A percentile compares a stretch with the other conserved stretches of the same genome.
These are phyloP conservation scores for Metschnikowia arizonensis DNA, from an alignment of 805 yeast genomes.

Conservation along the genomic window DNA sequence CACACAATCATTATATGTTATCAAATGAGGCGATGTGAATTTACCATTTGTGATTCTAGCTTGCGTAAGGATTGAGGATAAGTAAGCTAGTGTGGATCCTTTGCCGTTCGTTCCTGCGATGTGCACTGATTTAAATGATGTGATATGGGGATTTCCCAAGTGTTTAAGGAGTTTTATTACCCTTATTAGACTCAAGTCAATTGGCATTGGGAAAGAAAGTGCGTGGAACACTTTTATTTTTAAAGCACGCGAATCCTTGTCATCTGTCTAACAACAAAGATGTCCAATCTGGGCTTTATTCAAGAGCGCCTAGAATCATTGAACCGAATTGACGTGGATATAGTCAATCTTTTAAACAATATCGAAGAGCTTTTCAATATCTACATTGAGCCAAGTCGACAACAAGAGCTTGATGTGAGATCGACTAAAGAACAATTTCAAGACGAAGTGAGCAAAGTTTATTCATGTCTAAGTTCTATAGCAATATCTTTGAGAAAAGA, in stretches of 20 bases:
- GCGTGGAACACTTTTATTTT: constrained; percentile 1
- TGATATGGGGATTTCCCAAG: constrained; percentile 67
- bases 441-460: constrained; percentile 44
- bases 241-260: constrained; percentile 1
- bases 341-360: constrained; percentile 49
- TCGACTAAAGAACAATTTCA: constrained; percentile 39
- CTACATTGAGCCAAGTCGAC: constrained; percentile 28
- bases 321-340: constrained; percentile 47
- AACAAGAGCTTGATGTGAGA: constrained; percentile 20
- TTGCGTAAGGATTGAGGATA: constrained; percentile 57
- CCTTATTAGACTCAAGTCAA: constrained; percentile 37
- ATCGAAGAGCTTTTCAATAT: constrained; percentile 46
- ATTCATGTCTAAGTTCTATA: constrained; percentile 51
- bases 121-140: constrained; percentile 65
- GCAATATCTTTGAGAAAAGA: constrained; percentile 63
- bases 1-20: constrained; percentile 71
- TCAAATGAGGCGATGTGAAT: constrained; percentile 85
- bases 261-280: constrained; percentile 1
- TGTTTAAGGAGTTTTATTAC: constrained; percentile 28
- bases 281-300: constrained; percentile 28
- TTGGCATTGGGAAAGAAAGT: constrained; percentile 17
- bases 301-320: constrained; percentile 51
- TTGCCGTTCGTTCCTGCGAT: constrained; percentile 97
- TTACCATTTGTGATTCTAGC: constrained; percentile 58
- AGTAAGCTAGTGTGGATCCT: constrained; percentile 85